Conservation (phyloP, 2,329 filamentous ascomycete species). For the Zymoseptoria passerinii region DNA sequence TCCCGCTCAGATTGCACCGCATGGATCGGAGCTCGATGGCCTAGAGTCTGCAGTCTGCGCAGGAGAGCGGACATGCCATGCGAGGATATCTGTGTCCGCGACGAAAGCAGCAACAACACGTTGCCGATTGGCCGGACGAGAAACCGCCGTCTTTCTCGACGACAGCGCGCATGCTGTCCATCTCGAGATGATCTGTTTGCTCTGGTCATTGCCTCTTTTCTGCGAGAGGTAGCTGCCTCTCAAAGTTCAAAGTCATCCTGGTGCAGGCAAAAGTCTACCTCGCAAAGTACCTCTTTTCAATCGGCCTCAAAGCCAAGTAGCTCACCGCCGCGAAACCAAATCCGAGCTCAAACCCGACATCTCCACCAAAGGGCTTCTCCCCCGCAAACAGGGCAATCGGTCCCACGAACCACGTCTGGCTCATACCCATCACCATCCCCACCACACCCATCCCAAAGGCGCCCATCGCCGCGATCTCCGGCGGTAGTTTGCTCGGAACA, state of each 20-base stretch:
- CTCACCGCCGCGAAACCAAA: constrained; percentile 51
- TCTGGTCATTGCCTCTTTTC: neutral
- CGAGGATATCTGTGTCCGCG: too few species aligned
- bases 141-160: too few species aligned
- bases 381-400: constrained; percentile 56
- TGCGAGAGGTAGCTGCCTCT: neutral
- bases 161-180: neutral
- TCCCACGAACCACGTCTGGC: constrained; percentile 60
- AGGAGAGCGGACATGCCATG: too few species aligned
- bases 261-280: constrained; percentile 9
- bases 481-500: constrained; percentile 49
- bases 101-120: too few species aligned
- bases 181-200: neutral
- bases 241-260: too few species aligned
- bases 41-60: too few species aligned
- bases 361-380: constrained; percentile 44
- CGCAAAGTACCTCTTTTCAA: constrained; percentile 39
- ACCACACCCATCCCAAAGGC: constrained; percentile 57
- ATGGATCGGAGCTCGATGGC: too few species aligned
- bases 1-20: too few species aligned
- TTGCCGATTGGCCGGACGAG: too few species aligned
- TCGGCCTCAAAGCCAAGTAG: constrained; percentile 45
- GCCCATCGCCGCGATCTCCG: constrained; percentile 53
- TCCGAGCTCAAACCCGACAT: constrained; percentile 57
- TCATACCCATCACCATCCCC: constrained; percentile 63